phyloP scores from a whole-genome alignment of 441 rosid species.

The Pelargonium fulgidum region DNA sequence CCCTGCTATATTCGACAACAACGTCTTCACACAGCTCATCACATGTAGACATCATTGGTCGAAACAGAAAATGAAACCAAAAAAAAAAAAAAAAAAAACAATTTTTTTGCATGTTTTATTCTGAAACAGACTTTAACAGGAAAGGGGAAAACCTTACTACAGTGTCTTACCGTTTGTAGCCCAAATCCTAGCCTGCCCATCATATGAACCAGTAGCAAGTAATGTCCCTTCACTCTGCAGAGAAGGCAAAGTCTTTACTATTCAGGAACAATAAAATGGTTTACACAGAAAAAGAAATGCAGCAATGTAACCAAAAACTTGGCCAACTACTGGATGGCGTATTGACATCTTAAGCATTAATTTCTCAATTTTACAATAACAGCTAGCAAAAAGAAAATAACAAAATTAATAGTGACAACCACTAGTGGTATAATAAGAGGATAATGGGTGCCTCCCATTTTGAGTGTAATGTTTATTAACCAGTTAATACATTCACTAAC shows the following conservation, averaged over 20 bases:
- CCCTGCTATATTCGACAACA: not conserved
- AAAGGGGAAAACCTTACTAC: not conserved
- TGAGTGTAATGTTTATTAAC: not conserved
- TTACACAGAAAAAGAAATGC: not conserved
- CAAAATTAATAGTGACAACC: not conserved
- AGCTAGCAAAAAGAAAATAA: not conserved
- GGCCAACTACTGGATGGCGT: not conserved
- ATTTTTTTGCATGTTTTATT: not conserved
- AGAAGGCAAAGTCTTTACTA: slow-evolving; percentile 2
- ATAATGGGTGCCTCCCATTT: too few relatives aligned
- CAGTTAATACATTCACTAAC: not conserved
- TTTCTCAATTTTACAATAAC: not conserved
- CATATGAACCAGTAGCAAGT: slow-evolving; percentile 97
- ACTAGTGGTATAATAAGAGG: too few relatives aligned
- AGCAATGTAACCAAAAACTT: slow-evolving; percentile 1
- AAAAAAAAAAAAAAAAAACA: not conserved
- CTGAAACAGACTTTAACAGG: not conserved
- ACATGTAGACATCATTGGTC: not conserved
- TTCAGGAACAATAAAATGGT: not conserved
- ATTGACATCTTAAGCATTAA: not conserved
- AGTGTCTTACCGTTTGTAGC: slow-evolving; percentile 55
- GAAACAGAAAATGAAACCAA: not conserved
- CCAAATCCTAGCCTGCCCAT: slow-evolving; percentile 99
- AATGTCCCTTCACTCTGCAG: slow-evolving; percentile 86
- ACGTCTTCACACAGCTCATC: not conserved